Conservation (phyloP, 306 rosid genomes). For the Morella rubra region DNA sequence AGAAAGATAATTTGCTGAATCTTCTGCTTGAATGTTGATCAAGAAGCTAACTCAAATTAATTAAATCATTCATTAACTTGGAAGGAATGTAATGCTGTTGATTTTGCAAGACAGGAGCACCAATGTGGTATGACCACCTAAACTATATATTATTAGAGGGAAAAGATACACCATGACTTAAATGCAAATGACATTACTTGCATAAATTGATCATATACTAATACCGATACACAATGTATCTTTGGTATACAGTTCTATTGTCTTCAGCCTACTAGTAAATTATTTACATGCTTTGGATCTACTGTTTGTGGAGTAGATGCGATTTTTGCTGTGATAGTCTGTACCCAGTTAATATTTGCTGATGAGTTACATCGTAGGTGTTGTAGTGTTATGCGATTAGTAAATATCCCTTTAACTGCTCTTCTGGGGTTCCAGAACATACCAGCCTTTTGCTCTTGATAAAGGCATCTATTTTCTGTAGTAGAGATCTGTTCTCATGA, state of each 20-base stretch:
- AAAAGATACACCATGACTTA: background rate
- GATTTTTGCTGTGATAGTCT: background rate
- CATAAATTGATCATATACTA: background rate
- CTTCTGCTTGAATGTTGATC: background rate
- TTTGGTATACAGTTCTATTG: background rate
- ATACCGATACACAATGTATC: background rate
- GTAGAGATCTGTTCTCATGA: background rate
- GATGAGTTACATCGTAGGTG: background rate
- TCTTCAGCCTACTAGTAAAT: background rate
- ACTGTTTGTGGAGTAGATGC: background rate
- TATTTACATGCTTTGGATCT: background rate
- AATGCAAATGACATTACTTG: slow-evolving; percentile 16
- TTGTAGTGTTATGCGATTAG: background rate
- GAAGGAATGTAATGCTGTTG: background rate
- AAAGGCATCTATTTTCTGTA: background rate
- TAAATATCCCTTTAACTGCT: background rate
- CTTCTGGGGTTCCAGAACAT: slow-evolving; percentile 13
- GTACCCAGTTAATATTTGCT: background rate
- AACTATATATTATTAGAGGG: background rate
- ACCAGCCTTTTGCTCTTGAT: slow-evolving; percentile 1
- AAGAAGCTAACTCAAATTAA: background rate
- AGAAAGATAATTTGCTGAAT: background rate
- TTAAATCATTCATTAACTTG: background rate
- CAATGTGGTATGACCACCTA: background rate
- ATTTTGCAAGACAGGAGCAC: background rate